Conservation (phyloP, 2,329 filamentous ascomycete species). For the Calonectria hawksworthii region DNA sequence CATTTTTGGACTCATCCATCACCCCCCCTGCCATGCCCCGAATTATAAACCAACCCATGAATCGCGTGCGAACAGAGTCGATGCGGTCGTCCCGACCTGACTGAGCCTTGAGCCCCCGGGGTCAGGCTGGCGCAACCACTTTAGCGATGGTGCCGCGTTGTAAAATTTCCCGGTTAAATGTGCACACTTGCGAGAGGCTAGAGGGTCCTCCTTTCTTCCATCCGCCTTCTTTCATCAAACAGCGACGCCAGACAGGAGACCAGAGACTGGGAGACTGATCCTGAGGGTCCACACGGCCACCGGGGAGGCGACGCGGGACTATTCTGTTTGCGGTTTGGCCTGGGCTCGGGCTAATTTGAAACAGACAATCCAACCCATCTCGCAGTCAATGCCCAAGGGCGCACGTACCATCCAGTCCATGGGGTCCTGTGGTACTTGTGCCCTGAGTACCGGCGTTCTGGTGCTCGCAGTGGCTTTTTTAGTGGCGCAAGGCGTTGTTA, state of each 20-base stretch:
- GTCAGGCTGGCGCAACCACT: slow-evolving; percentile 11
- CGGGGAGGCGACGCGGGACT: slow-evolving; percentile 31
- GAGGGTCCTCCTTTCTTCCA: slow-evolving; percentile 11
- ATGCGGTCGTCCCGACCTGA: slow-evolving; percentile 7
- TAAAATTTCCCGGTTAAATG: slow-evolving; percentile 10
- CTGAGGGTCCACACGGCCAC: slow-evolving; percentile 28
- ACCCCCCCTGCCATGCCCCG: neutral
- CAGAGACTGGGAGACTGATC: slow-evolving; percentile 14
- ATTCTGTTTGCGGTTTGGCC: slow-evolving; percentile 36
- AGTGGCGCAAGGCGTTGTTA: neutral
- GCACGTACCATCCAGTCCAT: slow-evolving; percentile 22
- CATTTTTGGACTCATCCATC: neutral
- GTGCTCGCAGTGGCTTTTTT: slow-evolving; percentile 12
- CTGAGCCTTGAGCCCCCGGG: slow-evolving; percentile 17
- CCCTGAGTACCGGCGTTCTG: slow-evolving; percentile 5
- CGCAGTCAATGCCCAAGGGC: slow-evolving; percentile 30
- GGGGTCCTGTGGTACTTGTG: slow-evolving; percentile 19
- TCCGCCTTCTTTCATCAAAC: slow-evolving; percentile 22
- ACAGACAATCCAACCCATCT: slow-evolving; percentile 37
- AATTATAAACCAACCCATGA: slow-evolving; percentile 17
- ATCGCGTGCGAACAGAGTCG: slow-evolving; percentile 21
- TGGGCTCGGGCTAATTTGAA: slow-evolving; percentile 45
- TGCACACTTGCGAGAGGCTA: slow-evolving; percentile 16
- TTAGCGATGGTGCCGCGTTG: slow-evolving; percentile 10
- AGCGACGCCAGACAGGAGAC: slow-evolving; percentile 18